Evolutionary conservation across 1,284 basidiomycete genomes (phyloP), one percentile per base, ranked within the genome.

Genomic region (Cryptococcus sp.): DNA sequence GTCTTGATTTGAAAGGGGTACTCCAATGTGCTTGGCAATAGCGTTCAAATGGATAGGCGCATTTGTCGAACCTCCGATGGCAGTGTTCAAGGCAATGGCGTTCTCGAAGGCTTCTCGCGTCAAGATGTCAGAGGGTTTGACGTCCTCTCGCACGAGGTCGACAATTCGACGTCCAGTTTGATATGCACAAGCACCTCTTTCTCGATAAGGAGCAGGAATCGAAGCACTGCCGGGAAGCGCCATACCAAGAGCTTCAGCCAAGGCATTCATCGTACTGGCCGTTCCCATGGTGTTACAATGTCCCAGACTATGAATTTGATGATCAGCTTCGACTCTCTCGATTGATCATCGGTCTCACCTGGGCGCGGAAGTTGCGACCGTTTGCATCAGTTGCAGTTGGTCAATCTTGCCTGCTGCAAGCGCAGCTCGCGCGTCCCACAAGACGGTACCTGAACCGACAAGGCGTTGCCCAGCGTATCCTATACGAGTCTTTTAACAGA

Each of bases 81-180:
- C 83, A 68, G 89, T 92, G 53, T 90, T 84, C 48, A 91, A 82
- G 11, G 88, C 85, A 62, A 96, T 92, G 17, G 93, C 93, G 71
- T 97, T 96, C 72, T 95, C 81, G 80, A 97, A 94, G 1, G 93
- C 91, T 46, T 87, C 83, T 45, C 89, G 88, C 16, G 94, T 96
- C 65, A 97, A 81, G 69, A 97, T 96, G 74, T 97, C 93, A 65
- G 87, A 86, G 25, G 93, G 93, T 77, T 94, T 95, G 69, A 95
- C 82, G 73, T 96, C 91, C 54, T 88, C 80, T 70, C 88, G 90
- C 52, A 97, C 85, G 52, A 97, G 81, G 63, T 84, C 85, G 74
- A 87, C 91, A 75, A 97, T 83, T 70, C 89, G 90, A 60, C 83
- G 85, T 3, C 90, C 93, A 42, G 91, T 91, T 60, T 84, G 85